A percentile compares a stretch with the other conserved stretches of the same genome.
Evolutionary conservation across 2,329 filamentous ascomycete genomes (phyloP).

Genomic region (Endoconidiophora polonica): DNA sequence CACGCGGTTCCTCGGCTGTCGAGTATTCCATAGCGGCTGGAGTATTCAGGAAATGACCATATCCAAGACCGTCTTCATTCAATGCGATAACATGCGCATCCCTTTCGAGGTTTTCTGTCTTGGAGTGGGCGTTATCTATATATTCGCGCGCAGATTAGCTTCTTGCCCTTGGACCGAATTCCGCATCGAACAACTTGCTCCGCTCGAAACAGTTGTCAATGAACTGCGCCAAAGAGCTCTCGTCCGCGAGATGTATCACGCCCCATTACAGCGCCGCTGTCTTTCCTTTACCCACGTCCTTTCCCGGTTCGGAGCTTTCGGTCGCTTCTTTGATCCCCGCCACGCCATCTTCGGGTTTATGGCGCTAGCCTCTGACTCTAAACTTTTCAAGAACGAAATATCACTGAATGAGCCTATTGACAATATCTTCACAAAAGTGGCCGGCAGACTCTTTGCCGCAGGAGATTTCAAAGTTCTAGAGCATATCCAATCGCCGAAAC

Average conservation of each 20-base stretch:
- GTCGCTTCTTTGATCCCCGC: background rate
- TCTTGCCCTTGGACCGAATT: background rate
- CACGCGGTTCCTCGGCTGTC: too few species aligned
- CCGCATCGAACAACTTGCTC: background rate
- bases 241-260: conserved; percentile 1
- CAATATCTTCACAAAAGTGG: conserved; percentile 1
- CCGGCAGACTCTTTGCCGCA: background rate
- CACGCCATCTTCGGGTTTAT: conserved; percentile 4
- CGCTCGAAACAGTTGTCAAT: background rate
- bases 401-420: background rate
- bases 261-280: background rate
- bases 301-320: background rate
- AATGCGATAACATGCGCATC: background rate
- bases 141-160: background rate
- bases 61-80: background rate
- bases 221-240: background rate
- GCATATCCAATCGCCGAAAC: conserved; percentile 6
- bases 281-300: background rate
- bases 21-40: background rate
- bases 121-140: background rate
- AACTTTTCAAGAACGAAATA: background rate
- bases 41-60: conserved; percentile 3
- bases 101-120: background rate
- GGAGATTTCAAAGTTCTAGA: conserved; percentile 4
- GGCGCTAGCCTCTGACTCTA: background rate